These are phyloP conservation scores for Colletotrichum sp. DNA, from an alignment of 2,329 filamentous ascomycete genomes.

Conservation along the genomic window DNA sequence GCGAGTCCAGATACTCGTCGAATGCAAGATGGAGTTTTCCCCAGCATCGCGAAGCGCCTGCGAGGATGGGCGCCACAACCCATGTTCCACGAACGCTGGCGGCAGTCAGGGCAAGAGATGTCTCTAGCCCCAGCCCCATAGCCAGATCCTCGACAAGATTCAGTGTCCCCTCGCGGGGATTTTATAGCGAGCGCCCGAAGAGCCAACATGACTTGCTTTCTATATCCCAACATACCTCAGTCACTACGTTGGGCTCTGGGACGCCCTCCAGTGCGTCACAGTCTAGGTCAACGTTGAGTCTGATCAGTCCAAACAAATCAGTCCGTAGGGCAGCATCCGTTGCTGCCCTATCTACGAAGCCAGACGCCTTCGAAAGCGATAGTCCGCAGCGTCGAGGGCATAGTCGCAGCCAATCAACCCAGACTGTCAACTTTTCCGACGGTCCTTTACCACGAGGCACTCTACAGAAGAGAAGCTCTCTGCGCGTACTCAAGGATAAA, in stretches of 20 bases:
- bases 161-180: neutral
- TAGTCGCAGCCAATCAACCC: neutral
- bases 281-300: neutral
- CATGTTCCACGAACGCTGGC: neutral
- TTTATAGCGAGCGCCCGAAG: neutral
- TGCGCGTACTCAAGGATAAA: neutral
- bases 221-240: neutral
- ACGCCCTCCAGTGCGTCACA: neutral
- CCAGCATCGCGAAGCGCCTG: neutral
- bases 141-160: neutral
- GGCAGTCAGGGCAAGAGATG: neutral
- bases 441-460: neutral
- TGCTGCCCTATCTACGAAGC: neutral
- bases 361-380: neutral
- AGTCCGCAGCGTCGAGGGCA: neutral
- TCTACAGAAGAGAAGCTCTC: neutral
- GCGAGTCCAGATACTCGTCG: neutral
- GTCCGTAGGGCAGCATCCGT: neutral
- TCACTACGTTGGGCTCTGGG: neutral
- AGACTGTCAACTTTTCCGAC: neutral
- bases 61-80: neutral
- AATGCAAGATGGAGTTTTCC: neutral
- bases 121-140: neutral
- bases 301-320: neutral
- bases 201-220: neutral